Conservation (phyloP, 2,329 filamentous ascomycete genomes). For the Penicillium sp. region DNA sequence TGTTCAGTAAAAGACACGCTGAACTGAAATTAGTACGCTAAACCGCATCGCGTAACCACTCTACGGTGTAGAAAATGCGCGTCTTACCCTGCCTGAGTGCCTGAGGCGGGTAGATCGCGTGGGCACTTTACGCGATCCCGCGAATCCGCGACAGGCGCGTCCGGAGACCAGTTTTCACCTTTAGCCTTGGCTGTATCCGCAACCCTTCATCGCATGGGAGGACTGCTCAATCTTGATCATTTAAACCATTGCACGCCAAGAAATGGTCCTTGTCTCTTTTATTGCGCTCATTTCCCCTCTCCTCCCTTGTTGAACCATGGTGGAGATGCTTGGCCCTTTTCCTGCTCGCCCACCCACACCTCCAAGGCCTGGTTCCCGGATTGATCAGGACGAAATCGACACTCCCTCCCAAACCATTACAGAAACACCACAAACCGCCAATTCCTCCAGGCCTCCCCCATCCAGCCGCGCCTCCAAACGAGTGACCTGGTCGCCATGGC, state of each 20-base stretch:
- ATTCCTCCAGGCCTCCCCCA: constrained; percentile 34
- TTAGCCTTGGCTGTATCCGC: constrained; percentile 1
- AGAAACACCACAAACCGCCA: constrained; percentile 44
- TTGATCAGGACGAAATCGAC: constrained; percentile 39
- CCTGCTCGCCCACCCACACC: constrained; percentile 57
- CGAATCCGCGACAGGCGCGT: constrained; percentile 3
- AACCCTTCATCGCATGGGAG: neutral
- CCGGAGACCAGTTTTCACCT: constrained; percentile 3
- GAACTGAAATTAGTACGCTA: neutral
- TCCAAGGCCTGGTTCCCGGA: constrained; percentile 45
- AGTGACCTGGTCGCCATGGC: constrained; percentile 63
- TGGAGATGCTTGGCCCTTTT: constrained; percentile 48
- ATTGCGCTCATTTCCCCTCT: constrained; percentile 13
- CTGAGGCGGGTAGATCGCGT: constrained; percentile 1
- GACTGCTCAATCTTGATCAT: neutral
- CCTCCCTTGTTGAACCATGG: constrained; percentile 36
- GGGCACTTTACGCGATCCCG: constrained; percentile 5
- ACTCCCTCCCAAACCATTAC: constrained; percentile 41
- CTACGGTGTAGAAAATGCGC: neutral
- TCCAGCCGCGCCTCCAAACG: constrained; percentile 51
- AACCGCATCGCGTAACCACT: neutral
- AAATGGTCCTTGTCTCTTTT: constrained; percentile 29
- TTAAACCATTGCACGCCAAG: constrained; percentile 9
- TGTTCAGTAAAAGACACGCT: too few relatives aligned
- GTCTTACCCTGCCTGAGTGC: neutral